phyloP scores from a whole-genome alignment of 2,329 filamentous ascomycete species.

The Beauveria pseudobassiana region DNA sequence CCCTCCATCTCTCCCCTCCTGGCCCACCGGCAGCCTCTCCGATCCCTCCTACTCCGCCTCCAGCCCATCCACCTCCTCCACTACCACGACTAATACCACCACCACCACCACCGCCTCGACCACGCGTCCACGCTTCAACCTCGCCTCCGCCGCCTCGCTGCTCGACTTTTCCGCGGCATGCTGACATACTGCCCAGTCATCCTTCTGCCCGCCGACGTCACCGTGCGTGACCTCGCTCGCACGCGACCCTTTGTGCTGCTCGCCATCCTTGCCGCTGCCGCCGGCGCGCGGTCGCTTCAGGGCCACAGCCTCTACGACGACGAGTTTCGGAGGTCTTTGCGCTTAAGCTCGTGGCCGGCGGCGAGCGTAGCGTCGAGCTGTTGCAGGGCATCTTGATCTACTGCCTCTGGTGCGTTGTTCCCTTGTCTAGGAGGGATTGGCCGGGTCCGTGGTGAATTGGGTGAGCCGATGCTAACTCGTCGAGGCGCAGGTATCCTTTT shows the following conservation, averaged over 20 bases:
- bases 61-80: constrained; percentile 21
- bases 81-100: constrained; percentile 21
- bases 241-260: constrained; percentile 46
- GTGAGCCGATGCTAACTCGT: not conserved
- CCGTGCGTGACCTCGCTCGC: constrained; percentile 36
- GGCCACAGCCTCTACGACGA: constrained; percentile 48
- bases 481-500: constrained; percentile 42
- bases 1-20: not conserved
- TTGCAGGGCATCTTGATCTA: constrained; percentile 52
- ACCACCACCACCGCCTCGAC: constrained; percentile 26
- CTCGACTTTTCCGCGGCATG: constrained; percentile 38
- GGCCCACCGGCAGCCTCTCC: not conserved
- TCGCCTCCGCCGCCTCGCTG: constrained; percentile 42
- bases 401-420: constrained; percentile 42
- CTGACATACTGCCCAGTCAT: constrained; percentile 37
- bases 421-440: not conserved
- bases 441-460: not conserved
- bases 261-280: constrained; percentile 44
- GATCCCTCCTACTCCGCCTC: constrained; percentile 14
- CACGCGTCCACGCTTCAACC: constrained; percentile 46
- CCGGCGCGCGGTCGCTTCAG: constrained; percentile 39
- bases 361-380: constrained; percentile 49
- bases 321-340: constrained; percentile 51
- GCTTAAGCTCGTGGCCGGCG: constrained; percentile 47
- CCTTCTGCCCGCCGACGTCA: constrained; percentile 30